phyloP scores from a whole-genome alignment of 495 filamentous ascomycete species.

The Talaromyces liani region DNA sequence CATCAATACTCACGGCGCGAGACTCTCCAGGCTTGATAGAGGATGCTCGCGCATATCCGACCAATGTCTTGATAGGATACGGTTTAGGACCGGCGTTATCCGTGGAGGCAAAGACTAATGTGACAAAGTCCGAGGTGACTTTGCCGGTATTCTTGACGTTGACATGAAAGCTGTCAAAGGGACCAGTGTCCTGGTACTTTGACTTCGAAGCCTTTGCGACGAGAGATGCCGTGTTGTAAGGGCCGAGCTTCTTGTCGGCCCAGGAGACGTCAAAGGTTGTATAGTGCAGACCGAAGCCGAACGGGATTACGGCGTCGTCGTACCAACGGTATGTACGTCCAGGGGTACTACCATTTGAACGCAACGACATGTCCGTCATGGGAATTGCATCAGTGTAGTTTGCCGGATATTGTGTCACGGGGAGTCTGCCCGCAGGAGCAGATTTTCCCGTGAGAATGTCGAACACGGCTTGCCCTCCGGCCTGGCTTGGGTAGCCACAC shows the following conservation, averaged over 20 bases:
- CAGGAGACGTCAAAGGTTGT: slow-evolving; percentile 31
- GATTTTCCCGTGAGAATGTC: slow-evolving; percentile 39
- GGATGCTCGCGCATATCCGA: slow-evolving; percentile 41
- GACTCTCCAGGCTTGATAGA: slow-evolving; percentile 29
- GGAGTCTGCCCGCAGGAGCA: slow-evolving; percentile 44
- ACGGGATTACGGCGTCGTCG: slow-evolving; percentile 35
- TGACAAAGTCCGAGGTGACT: slow-evolving; percentile 44
- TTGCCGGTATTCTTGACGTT: slow-evolving; percentile 41
- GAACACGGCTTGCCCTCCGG: slow-evolving; percentile 39
- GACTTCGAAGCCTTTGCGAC: slow-evolving; percentile 14
- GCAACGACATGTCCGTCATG: slow-evolving; percentile 44
- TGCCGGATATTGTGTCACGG: slow-evolving; percentile 47
- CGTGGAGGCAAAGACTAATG: slow-evolving; percentile 40
- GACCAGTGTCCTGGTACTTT: slow-evolving; percentile 19
- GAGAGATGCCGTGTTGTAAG: slow-evolving; percentile 19
- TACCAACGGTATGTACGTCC: slow-evolving; percentile 51
- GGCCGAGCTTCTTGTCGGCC: neutral
- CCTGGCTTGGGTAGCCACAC: slow-evolving; percentile 46
- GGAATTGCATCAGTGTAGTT: slow-evolving; percentile 39
- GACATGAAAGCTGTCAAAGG: slow-evolving; percentile 25
- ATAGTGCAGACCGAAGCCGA: slow-evolving; percentile 43
- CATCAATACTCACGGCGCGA: slow-evolving; percentile 24
- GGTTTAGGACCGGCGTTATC: slow-evolving; percentile 42
- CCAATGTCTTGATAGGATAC: slow-evolving; percentile 49
- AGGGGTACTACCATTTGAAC: slow-evolving; percentile 23